phyloP scores from a whole-genome alignment of 495 filamentous ascomycete genomes.

The Schizothecium vesticola region DNA sequence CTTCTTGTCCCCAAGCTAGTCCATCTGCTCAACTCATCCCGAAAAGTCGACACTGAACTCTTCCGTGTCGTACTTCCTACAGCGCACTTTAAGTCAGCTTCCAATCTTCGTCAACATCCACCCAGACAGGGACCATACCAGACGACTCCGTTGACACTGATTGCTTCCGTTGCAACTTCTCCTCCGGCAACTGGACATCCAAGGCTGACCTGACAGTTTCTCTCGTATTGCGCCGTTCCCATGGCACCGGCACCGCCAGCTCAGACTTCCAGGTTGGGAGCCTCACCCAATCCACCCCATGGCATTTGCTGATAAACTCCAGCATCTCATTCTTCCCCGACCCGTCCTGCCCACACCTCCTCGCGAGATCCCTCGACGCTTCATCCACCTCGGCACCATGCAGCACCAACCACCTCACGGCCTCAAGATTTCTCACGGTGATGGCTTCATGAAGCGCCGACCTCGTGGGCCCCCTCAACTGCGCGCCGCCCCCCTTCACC shows the following conservation, averaged over 20 bases:
- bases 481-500: not conserved
- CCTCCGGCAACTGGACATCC: not conserved
- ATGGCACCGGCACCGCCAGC: not conserved
- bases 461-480: not conserved
- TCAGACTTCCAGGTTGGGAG: not conserved
- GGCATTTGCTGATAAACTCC: not conserved
- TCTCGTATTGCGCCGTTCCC: not conserved
- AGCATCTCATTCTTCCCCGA: not conserved
- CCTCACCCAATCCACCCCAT: not conserved
- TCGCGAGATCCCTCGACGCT: not conserved
- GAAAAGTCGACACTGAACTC: not conserved
- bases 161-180: not conserved
- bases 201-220: not conserved
- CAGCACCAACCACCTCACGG: not conserved
- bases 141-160: not conserved
- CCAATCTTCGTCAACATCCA: not conserved
- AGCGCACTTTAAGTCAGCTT: not conserved
- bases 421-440: not conserved
- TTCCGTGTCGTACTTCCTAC: not conserved
- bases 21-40: not conserved
- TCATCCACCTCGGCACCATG: not conserved
- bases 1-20: not conserved
- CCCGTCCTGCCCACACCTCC: not conserved
- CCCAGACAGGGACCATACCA: not conserved
- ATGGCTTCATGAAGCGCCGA: not conserved